Evolutionary conservation across 2,329 filamentous ascomycete species (phyloP).

Genomic region (Fusarium coffeatum): DNA sequence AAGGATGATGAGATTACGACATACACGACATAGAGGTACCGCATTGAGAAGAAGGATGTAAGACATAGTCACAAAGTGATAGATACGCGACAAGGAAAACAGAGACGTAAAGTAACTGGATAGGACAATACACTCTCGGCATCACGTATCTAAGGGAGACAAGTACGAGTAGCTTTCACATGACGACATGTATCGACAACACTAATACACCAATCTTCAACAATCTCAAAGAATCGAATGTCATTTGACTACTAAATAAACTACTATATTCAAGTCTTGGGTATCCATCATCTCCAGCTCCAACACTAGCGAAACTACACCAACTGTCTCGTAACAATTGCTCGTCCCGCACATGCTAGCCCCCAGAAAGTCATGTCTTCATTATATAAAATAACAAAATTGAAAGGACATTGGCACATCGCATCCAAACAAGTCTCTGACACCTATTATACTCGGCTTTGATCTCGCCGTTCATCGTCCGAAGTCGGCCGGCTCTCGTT

Average conservation of each 20-base stretch:
- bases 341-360: background rate
- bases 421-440: background rate
- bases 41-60: background rate
- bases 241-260: constrained; percentile 13
- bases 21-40: background rate
- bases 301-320: constrained; percentile 9
- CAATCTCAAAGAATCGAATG: background rate
- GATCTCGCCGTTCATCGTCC: constrained; percentile 47
- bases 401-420: constrained; percentile 10
- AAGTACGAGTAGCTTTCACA: background rate
- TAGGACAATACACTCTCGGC: background rate
- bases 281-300: constrained; percentile 30
- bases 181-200: background rate
- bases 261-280: constrained; percentile 18
- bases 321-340: background rate
- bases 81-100: background rate
- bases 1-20: background rate
- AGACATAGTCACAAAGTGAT: background rate
- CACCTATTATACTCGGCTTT: constrained; percentile 18
- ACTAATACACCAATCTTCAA: background rate
- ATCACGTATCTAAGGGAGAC: accelerated
- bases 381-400: constrained; percentile 28
- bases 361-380: constrained; percentile 28
- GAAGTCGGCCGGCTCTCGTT: constrained; percentile 52
- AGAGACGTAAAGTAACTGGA: background rate